These are phyloP conservation scores for Fragilaria radians DNA, from an alignment of 108 stramenopile genomes.

Conservation along the genomic window DNA sequence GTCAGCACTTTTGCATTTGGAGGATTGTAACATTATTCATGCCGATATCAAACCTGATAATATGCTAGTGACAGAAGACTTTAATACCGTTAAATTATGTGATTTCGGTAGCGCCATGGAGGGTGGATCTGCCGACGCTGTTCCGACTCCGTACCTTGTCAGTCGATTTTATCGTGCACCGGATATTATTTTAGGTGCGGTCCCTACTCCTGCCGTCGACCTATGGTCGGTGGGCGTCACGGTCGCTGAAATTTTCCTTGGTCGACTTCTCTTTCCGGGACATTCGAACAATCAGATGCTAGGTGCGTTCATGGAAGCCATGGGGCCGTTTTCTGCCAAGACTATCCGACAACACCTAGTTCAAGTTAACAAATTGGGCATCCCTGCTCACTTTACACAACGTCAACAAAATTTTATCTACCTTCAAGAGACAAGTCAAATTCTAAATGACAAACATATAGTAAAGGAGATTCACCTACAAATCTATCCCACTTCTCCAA, in stretches of 20 bases:
- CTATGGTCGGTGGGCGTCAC: constrained; percentile 91
- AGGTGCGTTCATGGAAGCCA: constrained; percentile 81
- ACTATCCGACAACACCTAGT: constrained; percentile 75
- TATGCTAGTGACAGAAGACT: constrained; percentile 88
- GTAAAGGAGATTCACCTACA: constrained; percentile 45
- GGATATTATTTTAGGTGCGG: constrained; percentile 95
- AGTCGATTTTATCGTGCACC: constrained; percentile 98
- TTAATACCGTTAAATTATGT: constrained; percentile 75
- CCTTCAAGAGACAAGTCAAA: no score
- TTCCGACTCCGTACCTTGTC: constrained; percentile 94
- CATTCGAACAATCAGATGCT: constrained; percentile 95
- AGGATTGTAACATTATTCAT: constrained; percentile 85
- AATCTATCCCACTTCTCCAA: constrained; percentile 36
- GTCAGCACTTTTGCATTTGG: constrained; percentile 77
- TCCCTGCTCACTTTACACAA: no score
- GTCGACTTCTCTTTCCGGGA: constrained; percentile 87
- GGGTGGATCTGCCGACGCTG: constrained; percentile 63
- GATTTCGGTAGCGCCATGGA: constrained; percentile 96
- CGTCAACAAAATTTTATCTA: no score
- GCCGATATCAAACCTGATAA: constrained; percentile 99
- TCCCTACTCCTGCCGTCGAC: constrained; percentile 88
- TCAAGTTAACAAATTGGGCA: constrained; percentile 36
- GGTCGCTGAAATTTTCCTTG: constrained; percentile 93
- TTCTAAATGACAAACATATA: constrained; percentile 64
- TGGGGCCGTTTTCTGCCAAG: constrained; percentile 86